Evolutionary conservation across 2,329 filamentous ascomycete genomes (phyloP), one percentile per base, ranked within the genome.

Genomic region (Eurotiales sp.): DNA sequence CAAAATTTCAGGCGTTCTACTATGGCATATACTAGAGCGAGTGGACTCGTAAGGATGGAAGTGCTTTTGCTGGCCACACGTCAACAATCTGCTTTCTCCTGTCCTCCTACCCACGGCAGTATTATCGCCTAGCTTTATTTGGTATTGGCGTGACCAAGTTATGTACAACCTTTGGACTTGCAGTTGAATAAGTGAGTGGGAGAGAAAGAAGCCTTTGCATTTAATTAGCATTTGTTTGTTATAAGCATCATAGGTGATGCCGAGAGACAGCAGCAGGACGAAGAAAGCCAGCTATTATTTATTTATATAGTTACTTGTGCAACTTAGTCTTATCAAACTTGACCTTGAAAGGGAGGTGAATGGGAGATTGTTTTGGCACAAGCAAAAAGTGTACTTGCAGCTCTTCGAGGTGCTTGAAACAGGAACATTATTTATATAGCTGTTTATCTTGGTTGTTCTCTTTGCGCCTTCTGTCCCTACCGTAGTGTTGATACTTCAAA

Each of bases 161-260:
- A 44, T 48, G 39, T 52, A 45, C 39, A 43, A 49, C 23, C 32
- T 37, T 53, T 53, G 51, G 25, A 41, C 46, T 32, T 48, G 23
- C 40, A 30, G 23, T 44, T 46, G 46, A 50, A 53, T 36, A 25
- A n/a, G n/a, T n/a, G n/a, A n/a, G n/a, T 37, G 30, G 40, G 25
- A 29, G 25, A 50, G 12, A 40, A 29, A n/a, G 22, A 15, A 48
- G 10, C 30, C 14, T 32, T 48, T 52, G 39, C 50, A 52, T 52
- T 41, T 52, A 23, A 48, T 43, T 39, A 48, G 50, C 50, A n/a
- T n/a, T n/a, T n/a, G 37, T 42, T 37, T 46, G 27, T 46, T 51
- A 40, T 41, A 40, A 45, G 27, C 42, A 44, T 17, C 48, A 51
- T 40, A 22, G 40, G 30, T 17, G 22, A 51, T n/a, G 25, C 23